Evolutionary conservation across 192 early-diverging fungal genomes (phyloP), one percentile per base, ranked within the genome.

Genomic region (Physocladia obscura): DNA sequence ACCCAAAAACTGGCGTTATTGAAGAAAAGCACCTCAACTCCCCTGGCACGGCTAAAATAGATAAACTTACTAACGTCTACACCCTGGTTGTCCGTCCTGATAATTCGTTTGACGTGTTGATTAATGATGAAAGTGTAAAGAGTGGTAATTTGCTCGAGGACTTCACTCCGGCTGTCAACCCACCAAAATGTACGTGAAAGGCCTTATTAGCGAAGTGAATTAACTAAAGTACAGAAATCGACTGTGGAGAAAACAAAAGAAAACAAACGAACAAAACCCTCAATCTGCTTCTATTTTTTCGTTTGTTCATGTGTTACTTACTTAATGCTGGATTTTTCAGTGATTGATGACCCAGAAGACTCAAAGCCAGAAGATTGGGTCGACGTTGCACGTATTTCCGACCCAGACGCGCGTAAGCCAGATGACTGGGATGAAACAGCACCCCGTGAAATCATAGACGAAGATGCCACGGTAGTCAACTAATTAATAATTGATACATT

Each of bases 291-390:
- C n/a, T n/a, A n/a, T n/a, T n/a, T n/a, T n/a, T n/a, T n/a, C n/a
- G n/a, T n/a, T n/a, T n/a, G n/a, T n/a, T n/a, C n/a, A n/a, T n/a
- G n/a, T n/a, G n/a, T n/a, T n/a, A n/a, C n/a, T n/a, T n/a, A n/a
- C n/a, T n/a, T n/a, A n/a, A n/a, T n/a, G n/a, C n/a, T n/a, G n/a
- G n/a, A 44, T 91, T 70, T 85, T 89, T 38, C 21, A 74, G 71
- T 78, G 58, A 81, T 87, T 70, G 79, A 77, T 44, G 75, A 81
- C 61, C 78, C 93, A 64, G 81, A 89, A 49, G 94, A 96, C 80
- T 77, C 64, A 57, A 95, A 94, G 85, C 94, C 94, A 19, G 75
- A 74, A 2, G 88, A 93, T 80, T 96, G 94, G 94, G 93, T 92
- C 27, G 93, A 94, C 54, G 82, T 84, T 29, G 91, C 89, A 58